phyloP scores from a whole-genome alignment of 2,329 filamentous ascomycete genomes.

The Fusarium begoniae region DNA sequence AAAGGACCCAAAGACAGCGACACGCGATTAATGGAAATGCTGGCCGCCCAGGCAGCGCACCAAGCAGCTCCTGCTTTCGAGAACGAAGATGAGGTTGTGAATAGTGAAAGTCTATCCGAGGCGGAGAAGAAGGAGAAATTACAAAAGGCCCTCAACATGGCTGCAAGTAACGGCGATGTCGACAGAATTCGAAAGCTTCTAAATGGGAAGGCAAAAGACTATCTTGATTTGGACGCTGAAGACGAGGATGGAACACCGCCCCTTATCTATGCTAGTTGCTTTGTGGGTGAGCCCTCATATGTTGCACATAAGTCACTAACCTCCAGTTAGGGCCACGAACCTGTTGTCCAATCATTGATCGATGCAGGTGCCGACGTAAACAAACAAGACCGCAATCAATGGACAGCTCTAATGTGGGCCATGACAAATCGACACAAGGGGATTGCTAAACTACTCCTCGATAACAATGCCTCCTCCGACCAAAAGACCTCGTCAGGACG shows the following conservation, averaged over 20 bases:
- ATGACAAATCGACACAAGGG: slow-evolving; percentile 98
- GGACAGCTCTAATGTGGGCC: slow-evolving; percentile 99
- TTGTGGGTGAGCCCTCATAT: slow-evolving; percentile 67
- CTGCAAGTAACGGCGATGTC: slow-evolving; percentile 94
- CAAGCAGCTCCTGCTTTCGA: slow-evolving; percentile 76
- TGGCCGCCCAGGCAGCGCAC: slow-evolving; percentile 89
- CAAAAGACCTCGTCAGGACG: slow-evolving; percentile 93
- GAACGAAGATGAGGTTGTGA: slow-evolving; percentile 81
- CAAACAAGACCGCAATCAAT: slow-evolving; percentile 93
- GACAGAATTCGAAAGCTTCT: slow-evolving; percentile 81
- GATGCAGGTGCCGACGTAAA: slow-evolving; percentile 89
- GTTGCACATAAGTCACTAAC: slow-evolving; percentile 1
- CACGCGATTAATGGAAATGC: slow-evolving; percentile 90
- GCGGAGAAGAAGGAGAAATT: slow-evolving; percentile 82
- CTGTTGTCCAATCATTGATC: slow-evolving; percentile 84
- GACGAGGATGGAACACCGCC: slow-evolving; percentile 97
- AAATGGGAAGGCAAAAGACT: slow-evolving; percentile 75
- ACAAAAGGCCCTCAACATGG: slow-evolving; percentile 92
- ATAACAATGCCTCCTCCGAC: slow-evolving; percentile 94
- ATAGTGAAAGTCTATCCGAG: slow-evolving; percentile 76
- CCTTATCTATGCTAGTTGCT: slow-evolving; percentile 96
- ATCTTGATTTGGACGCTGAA: slow-evolving; percentile 84
- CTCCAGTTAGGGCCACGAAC: slow-evolving; percentile 77
- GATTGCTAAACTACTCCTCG: slow-evolving; percentile 91
- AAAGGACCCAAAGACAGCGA: slow-evolving; percentile 78